These are phyloP conservation scores for Sclerotinia borealis DNA, from an alignment of 2,329 filamentous ascomycete species.

Conservation along the genomic window DNA sequence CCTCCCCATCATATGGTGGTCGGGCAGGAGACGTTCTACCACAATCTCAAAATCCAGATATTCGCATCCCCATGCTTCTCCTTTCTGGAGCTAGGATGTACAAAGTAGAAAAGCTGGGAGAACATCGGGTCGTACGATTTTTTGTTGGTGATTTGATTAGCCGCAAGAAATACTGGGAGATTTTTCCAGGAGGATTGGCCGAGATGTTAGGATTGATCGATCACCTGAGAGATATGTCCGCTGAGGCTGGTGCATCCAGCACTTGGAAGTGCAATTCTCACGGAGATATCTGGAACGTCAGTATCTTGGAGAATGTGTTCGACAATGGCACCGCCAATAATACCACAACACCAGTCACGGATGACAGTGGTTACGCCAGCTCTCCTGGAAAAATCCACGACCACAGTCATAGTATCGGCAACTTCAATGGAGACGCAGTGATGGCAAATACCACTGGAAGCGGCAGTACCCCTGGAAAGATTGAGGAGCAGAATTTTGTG, in stretches of 20 bases:
- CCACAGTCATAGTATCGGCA: no score
- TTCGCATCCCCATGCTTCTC: background rate
- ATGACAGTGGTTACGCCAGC: background rate
- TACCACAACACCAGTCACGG: background rate
- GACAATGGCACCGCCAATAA: background rate
- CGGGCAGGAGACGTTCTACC: background rate
- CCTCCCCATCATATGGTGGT: background rate
- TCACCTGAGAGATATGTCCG: background rate
- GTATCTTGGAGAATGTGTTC: background rate
- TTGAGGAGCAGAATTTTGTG: background rate
- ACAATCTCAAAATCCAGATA: background rate
- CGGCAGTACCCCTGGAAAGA: background rate
- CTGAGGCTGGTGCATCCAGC: background rate
- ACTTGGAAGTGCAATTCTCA: background rate
- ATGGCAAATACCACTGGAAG: background rate
- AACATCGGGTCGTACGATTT: background rate
- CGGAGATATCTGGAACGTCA: background rate
- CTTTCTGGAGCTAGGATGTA: background rate
- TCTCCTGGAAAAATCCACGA: background rate
- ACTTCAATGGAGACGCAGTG: background rate
- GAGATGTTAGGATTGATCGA: background rate
- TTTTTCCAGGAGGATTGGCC: background rate
- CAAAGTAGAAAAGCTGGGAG: background rate
- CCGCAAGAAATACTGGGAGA: background rate
- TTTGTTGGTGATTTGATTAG: background rate